These are phyloP conservation scores for Chaetothyriales sp. DNA, from an alignment of 2,329 filamentous ascomycete genomes.

Conservation along the genomic window DNA sequence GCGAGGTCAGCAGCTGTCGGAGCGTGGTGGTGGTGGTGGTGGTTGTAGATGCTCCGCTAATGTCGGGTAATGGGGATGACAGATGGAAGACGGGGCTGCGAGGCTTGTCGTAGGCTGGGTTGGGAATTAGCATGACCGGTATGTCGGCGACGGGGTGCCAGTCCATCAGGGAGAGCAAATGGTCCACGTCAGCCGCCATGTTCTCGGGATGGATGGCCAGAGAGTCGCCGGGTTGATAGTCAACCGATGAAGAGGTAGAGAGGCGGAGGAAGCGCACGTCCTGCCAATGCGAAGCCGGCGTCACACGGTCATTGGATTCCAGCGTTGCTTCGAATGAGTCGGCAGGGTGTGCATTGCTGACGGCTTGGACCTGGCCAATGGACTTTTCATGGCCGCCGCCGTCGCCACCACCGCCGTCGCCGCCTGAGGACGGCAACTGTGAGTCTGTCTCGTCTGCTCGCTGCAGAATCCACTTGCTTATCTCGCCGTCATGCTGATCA, in stretches of 20 bases:
- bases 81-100: neutral
- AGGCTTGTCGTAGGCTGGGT: neutral
- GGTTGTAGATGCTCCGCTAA: constrained; percentile 20
- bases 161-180: constrained; percentile 60
- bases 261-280: constrained; percentile 75
- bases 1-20: constrained; percentile 60
- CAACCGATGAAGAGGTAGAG: constrained; percentile 27
- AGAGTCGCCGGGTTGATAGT: constrained; percentile 59
- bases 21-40: constrained; percentile 37
- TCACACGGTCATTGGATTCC: constrained; percentile 54
- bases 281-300: constrained; percentile 69
- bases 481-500: neutral
- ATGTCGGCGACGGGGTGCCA: constrained; percentile 62
- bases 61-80: constrained; percentile 18
- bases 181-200: constrained; percentile 62
- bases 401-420: too few species aligned
- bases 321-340: constrained; percentile 44
- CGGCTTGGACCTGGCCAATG: constrained; percentile 16
- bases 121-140: constrained; percentile 30
- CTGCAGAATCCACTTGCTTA: neutral
- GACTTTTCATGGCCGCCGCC: too few species aligned
- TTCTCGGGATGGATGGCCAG: constrained; percentile 78
- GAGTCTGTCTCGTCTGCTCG: neutral
- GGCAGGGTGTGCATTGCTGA: constrained; percentile 41
- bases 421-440: neutral